Conservation (phyloP, 495 filamentous ascomycete species). For the Diplogelasinospora grovesii region DNA sequence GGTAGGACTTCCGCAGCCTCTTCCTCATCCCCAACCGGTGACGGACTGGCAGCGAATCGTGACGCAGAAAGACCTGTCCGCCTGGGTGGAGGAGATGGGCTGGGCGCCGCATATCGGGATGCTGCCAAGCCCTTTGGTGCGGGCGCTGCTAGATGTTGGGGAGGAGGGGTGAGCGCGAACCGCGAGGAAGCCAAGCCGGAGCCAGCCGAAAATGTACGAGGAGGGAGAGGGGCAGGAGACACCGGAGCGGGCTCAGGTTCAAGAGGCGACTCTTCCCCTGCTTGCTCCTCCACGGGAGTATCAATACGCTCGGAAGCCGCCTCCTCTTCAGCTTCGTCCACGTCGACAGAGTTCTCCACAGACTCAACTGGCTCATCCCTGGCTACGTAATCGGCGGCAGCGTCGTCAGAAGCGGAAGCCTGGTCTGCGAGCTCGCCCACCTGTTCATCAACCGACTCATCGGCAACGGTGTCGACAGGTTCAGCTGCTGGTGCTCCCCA, state of each 20-base stretch:
- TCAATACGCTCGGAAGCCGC: constrained; percentile 11
- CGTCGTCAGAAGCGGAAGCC: constrained; percentile 6
- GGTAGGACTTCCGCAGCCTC: constrained; percentile 25
- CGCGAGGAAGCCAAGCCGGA: constrained; percentile 24
- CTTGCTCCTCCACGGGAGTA: constrained; percentile 7
- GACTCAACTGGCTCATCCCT: neutral
- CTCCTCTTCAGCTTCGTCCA: constrained; percentile 4
- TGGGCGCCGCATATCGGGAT: constrained; percentile 32
- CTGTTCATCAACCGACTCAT: constrained; percentile 28
- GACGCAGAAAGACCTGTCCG: constrained; percentile 28
- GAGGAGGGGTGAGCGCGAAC: neutral
- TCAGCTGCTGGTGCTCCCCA: constrained; percentile 27
- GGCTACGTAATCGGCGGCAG: neutral
- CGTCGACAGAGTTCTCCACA: neutral
- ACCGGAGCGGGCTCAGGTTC: neutral
- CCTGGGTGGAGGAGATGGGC: constrained; percentile 27
- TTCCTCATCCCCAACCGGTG: constrained; percentile 15
- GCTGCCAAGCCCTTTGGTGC: constrained; percentile 29
- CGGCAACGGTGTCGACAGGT: constrained; percentile 37
- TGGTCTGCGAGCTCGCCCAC: constrained; percentile 18
- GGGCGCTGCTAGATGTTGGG: neutral
- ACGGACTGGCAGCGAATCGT: constrained; percentile 21
- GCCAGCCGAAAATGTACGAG: constrained; percentile 19
- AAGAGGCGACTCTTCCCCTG: neutral
- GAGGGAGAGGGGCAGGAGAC: constrained; percentile 2